Evolutionary conservation across 441 rosid genomes (phyloP), one percentile per base, ranked within the genome.

Genomic region (Cnidoscolus chayamansa): DNA sequence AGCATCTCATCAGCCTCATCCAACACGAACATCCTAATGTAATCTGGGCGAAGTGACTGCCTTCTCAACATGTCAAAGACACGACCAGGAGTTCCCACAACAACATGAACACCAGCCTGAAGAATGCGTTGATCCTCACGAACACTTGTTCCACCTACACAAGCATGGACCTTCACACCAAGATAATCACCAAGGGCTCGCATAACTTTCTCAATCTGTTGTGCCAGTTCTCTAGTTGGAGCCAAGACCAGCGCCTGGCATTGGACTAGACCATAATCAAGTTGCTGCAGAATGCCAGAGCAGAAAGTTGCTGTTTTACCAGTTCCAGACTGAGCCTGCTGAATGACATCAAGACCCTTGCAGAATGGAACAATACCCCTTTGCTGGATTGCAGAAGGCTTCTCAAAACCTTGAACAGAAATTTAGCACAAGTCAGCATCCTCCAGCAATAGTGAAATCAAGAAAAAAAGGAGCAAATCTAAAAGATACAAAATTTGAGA

Each of bases 1-100:
- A 91, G 90, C 94, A 91, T 89, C 70, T 91, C 91, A 85, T 91
- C 94, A 19, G 94, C 92, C 74, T 90, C 94, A 77, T 90, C 97
- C 80, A 90, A 78, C 9, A 91, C 92, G 72, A 90, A 90, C 91
- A 88, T 91, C 76, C 74, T 90, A 74, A 91, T 91, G 77, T 78
- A 54, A 75, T 91, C 93, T 67, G 92, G 80, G 5, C 89, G 90
- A 49, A 92, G 90, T 30, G 95, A 88, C 60, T 89, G 93, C 69
- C 95, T 84, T 54, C 89, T 76, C 71, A 90, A 76, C 96, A 90
- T 89, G 84, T 90, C 94, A 77, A 90, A 90, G 3, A 90, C 96
- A 83, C 92, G 97, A 49, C 97, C 93, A 56, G 95, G 97, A 45
- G 95, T 89, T 13, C 95, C 97, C 62, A 91, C 95, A 48, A 91